Conservation (phyloP, 2,329 filamentous ascomycete species). For the Mariannaea elegans region DNA sequence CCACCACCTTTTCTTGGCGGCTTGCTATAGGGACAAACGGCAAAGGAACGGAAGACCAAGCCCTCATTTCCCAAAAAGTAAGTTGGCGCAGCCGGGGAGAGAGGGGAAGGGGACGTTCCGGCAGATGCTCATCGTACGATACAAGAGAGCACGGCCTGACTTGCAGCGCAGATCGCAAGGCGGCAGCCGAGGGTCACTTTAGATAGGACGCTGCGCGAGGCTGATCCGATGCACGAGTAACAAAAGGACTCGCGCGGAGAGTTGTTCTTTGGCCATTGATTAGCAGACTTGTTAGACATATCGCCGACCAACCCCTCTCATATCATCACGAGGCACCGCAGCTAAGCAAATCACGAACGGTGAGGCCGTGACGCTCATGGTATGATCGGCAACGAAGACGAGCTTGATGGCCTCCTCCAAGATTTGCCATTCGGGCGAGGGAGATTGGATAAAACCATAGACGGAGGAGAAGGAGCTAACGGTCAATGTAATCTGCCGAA, state of each 20-base stretch:
- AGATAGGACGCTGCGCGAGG: slow-evolving; percentile 11
- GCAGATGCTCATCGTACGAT: slow-evolving; percentile 32
- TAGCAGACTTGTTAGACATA: background rate
- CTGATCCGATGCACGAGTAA: slow-evolving; percentile 4
- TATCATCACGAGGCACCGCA: slow-evolving; percentile 16
- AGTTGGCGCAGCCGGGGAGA: too few species aligned
- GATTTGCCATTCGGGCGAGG: slow-evolving; percentile 9
- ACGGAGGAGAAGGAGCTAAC: slow-evolving; percentile 30
- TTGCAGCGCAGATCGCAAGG: slow-evolving; percentile 31
- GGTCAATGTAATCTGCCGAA: slow-evolving; percentile 36
- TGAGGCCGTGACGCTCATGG: slow-evolving; percentile 28
- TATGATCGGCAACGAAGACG: slow-evolving; percentile 35
- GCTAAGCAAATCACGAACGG: slow-evolving; percentile 21
- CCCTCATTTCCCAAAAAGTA: too few species aligned
- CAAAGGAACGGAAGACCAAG: slow-evolving; percentile 29
- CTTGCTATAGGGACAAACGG: too few species aligned
- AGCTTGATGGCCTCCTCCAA: slow-evolving; percentile 21
- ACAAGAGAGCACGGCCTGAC: slow-evolving; percentile 11
- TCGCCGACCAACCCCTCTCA: background rate
- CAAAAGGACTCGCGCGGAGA: background rate
- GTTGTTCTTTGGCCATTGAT: background rate
- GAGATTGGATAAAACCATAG: slow-evolving; percentile 29
- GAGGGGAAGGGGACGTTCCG: slow-evolving; percentile 15
- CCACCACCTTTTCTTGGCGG: slow-evolving; percentile 12
- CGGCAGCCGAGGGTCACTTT: too few species aligned